phyloP scores from a whole-genome alignment of 2,329 filamentous ascomycete genomes.

The Sporothrix schenckii region DNA sequence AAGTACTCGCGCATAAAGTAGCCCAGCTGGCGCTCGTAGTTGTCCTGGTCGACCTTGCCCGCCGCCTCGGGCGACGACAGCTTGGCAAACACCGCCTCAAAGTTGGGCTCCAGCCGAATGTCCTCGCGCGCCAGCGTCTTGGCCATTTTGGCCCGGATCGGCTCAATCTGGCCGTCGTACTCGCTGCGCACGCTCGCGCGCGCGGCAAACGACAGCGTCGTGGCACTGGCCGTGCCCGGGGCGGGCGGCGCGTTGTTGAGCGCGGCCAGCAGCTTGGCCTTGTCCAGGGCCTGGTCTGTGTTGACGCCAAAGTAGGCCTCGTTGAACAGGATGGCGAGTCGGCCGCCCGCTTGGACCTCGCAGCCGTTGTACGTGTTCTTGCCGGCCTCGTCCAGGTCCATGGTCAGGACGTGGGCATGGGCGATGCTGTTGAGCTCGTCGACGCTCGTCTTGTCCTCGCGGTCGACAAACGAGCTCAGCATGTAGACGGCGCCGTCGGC shows the following conservation, averaged over 20 bases:
- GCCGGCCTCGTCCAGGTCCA: slow-evolving; percentile 50
- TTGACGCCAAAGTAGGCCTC: slow-evolving; percentile 51
- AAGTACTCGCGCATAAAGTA: slow-evolving; percentile 49
- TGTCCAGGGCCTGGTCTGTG: slow-evolving; percentile 46
- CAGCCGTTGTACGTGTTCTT: slow-evolving; percentile 50
- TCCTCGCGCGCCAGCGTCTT: slow-evolving; percentile 45
- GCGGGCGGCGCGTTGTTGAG: slow-evolving; percentile 50
- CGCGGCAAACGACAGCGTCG: slow-evolving; percentile 48
- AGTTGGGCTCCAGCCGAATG: slow-evolving; percentile 53
- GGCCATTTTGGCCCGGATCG: slow-evolving; percentile 46
- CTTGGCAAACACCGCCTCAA: slow-evolving; percentile 49
- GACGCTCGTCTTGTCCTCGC: slow-evolving; percentile 42
- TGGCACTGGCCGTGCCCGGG: slow-evolving; percentile 33
- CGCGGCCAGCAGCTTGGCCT: slow-evolving; percentile 47
- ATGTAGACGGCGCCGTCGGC: slow-evolving; percentile 30
- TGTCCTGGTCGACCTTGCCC: slow-evolving; percentile 41
- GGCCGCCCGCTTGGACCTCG: slow-evolving; percentile 47
- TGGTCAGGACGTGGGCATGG: slow-evolving; percentile 49
- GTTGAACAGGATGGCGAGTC: slow-evolving; percentile 54
- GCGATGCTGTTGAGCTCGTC: slow-evolving; percentile 52
- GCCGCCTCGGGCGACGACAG: slow-evolving; percentile 43
- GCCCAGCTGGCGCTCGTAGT: slow-evolving; percentile 53
- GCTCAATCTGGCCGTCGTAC: slow-evolving; percentile 50
- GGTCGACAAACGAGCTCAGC: slow-evolving; percentile 27
- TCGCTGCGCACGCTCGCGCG: slow-evolving; percentile 49